Percentiles rank a stretch among this genome's conserved stretches.
Evolutionary conservation across 1,284 basidiomycete genomes (phyloP).

Genomic region (Pseudozyma hubeiensis): DNA sequence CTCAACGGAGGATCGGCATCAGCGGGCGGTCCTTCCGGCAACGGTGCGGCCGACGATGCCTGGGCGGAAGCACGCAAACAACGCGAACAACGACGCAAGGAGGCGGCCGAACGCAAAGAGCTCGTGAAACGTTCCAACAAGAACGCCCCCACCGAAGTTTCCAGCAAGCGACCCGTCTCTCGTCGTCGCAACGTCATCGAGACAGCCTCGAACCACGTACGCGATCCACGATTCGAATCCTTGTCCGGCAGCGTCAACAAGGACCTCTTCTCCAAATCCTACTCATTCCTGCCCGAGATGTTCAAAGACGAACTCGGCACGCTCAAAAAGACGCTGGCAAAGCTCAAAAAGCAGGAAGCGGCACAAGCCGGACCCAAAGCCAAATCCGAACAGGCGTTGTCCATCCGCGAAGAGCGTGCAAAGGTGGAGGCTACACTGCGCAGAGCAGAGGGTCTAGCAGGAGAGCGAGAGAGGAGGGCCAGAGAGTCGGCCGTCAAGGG

Average conservation of each 20-base stretch:
- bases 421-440: constrained; percentile 83
- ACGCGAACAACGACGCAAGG: constrained; percentile 22
- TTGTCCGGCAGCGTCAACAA: constrained; percentile 78
- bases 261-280: constrained; percentile 79
- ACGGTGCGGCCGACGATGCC: constrained; percentile 3
- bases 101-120: constrained; percentile 30
- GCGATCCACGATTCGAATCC: constrained; percentile 89
- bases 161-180: constrained; percentile 86
- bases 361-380: constrained; percentile 77
- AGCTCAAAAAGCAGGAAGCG: constrained; percentile 77
- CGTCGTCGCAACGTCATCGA: constrained; percentile 82
- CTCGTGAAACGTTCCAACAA: constrained; percentile 78
- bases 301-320: constrained; percentile 78
- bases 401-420: constrained; percentile 76
- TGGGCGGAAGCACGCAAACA: constrained; percentile 16
- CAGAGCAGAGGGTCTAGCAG: constrained; percentile 76
- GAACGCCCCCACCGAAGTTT: constrained; percentile 89
- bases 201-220: constrained; percentile 75
- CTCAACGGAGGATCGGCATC: constrained; percentile 19
- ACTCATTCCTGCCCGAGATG: constrained; percentile 80
- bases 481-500: constrained; percentile 72
- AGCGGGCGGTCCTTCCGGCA: constrained; percentile 3
- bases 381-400: constrained; percentile 71
- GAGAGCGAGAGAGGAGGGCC: constrained; percentile 78
- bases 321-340: constrained; percentile 77